Percentiles rank a stretch among this genome's conserved stretches.
These are phyloP conservation scores for Bipolaris cookei DNA, from an alignment of 2,329 filamentous ascomycete species.

Conservation along the genomic window DNA sequence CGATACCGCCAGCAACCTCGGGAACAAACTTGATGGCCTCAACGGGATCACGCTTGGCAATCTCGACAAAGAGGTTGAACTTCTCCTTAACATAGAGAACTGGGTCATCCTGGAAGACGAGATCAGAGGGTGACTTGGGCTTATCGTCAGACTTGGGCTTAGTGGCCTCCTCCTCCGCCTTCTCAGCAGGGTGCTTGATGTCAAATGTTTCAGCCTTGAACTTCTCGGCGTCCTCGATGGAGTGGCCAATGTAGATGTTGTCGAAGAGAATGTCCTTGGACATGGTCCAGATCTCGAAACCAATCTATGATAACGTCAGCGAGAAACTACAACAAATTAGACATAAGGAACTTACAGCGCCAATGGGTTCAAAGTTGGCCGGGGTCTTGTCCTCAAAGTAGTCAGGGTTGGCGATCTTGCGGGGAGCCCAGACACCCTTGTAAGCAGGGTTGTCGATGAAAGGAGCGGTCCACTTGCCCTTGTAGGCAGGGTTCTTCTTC, in stretches of 20 bases:
- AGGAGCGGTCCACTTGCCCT: constrained; percentile 97
- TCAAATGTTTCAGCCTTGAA: constrained; percentile 89
- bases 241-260: constrained; percentile 99
- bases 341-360: constrained; percentile 72
- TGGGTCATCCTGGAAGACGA: constrained; percentile 90
- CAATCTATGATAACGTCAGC: constrained; percentile 66
- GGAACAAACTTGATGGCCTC: constrained; percentile 88
- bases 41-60: constrained; percentile 81
- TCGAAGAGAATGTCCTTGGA: constrained; percentile 98
- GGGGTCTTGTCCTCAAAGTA: constrained; percentile 98
- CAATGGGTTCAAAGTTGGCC: constrained; percentile 96
- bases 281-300: constrained; percentile 99
- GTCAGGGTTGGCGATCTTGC: constrained; percentile 95
- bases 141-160: constrained; percentile 75
- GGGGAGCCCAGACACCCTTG: constrained; percentile 93
- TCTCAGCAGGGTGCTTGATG: constrained; percentile 83
- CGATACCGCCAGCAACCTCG: constrained; percentile 84
- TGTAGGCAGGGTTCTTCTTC: constrained; percentile 95
- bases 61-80: constrained; percentile 85
- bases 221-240: constrained; percentile 86
- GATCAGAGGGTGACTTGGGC: constrained; percentile 73
- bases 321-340: neutral
- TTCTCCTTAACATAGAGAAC: constrained; percentile 89
- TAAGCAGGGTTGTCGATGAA: constrained; percentile 96
- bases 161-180: constrained; percentile 76